Evolutionary conservation across 805 yeast genomes (phyloP).

Genomic region (Wickerhamomyces canadensis): DNA sequence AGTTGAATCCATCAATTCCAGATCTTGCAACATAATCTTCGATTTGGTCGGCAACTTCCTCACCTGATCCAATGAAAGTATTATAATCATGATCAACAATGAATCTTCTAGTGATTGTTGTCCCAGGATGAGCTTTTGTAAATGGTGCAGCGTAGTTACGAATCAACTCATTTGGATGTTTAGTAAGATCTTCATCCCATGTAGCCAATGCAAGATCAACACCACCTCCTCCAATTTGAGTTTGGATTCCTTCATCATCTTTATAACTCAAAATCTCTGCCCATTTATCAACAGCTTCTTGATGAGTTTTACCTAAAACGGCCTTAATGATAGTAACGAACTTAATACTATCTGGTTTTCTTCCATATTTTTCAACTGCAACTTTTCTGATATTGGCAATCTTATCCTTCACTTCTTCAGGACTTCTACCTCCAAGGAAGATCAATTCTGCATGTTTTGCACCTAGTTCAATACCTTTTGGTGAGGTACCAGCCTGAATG

Average conservation of each 20-base stretch:
- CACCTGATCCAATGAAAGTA: slow-evolving; percentile 28
- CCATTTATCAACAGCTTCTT: slow-evolving; percentile 30
- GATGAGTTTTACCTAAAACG: slow-evolving; percentile 32
- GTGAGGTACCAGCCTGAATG: not conserved
- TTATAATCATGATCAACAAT: slow-evolving; percentile 25
- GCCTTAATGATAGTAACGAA: slow-evolving; percentile 28
- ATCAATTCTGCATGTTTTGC: slow-evolving; percentile 13
- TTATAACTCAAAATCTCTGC: slow-evolving; percentile 25
- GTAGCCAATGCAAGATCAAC: slow-evolving; percentile 33
- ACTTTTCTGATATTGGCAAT: slow-evolving; percentile 26
- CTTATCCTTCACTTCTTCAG: slow-evolving; percentile 24
- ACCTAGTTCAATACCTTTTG: not conserved
- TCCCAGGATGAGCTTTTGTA: slow-evolving; percentile 18
- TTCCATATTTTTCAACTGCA: slow-evolving; percentile 28
- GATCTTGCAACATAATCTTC: slow-evolving; percentile 36
- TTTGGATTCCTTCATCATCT: slow-evolving; percentile 34
- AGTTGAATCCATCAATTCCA: slow-evolving; percentile 39
- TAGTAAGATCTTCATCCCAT: slow-evolving; percentile 28
- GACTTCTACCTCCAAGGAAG: slow-evolving; percentile 31
- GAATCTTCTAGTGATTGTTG: slow-evolving; percentile 11
- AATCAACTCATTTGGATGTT: slow-evolving; percentile 21
- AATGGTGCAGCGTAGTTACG: slow-evolving; percentile 22
- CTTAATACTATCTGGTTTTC: slow-evolving; percentile 27
- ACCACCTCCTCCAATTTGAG: slow-evolving; percentile 36
- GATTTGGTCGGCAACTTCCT: slow-evolving; percentile 35